A percentile compares a stretch with the other conserved stretches of the same genome.
These are phyloP conservation scores for Diversispora eburnea DNA, from an alignment of 192 early-diverging fungal species.

Conservation along the genomic window DNA sequence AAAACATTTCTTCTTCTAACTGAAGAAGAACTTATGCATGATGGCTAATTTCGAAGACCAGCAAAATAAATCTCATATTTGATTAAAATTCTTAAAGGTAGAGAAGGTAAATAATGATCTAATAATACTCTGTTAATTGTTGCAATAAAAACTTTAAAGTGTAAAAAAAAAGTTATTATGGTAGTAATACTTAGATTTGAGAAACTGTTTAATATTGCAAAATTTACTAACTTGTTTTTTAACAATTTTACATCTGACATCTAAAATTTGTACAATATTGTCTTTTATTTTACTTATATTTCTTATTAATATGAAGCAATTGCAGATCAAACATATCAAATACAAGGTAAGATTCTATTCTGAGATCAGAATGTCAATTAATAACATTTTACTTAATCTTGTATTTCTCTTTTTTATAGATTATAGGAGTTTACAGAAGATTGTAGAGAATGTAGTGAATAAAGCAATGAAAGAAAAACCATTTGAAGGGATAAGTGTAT, in stretches of 20 bases:
- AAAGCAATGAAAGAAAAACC: not conserved
- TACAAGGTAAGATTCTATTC: constrained; percentile 1
- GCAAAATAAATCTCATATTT: constrained; percentile 16
- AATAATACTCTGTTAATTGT: constrained; percentile 26
- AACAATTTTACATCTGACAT: not conserved
- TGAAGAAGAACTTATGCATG: constrained; percentile 13
- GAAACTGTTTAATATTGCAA: not conserved
- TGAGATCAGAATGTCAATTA: not conserved
- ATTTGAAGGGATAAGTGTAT: constrained; percentile 10
- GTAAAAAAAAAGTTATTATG: not conserved
- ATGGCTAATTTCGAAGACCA: constrained; percentile 2
- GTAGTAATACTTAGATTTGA: not conserved
- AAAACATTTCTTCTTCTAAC: constrained; percentile 5
- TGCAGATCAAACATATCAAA: constrained; percentile 2
- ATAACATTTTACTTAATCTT: not conserved
- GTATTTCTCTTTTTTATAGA: not conserved
- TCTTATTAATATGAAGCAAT: not conserved
- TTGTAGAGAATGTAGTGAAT: not conserved
- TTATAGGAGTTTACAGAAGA: not conserved
- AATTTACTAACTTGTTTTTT: not conserved
- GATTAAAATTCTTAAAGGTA: constrained; percentile 21
- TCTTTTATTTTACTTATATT: too few relatives aligned
- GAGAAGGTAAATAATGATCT: constrained; percentile 22
- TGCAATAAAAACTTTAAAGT: constrained; percentile 3
- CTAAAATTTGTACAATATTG: not conserved